phyloP scores from a whole-genome alignment of 768 basidiomycete species.

The Dentipellis sp. region DNA sequence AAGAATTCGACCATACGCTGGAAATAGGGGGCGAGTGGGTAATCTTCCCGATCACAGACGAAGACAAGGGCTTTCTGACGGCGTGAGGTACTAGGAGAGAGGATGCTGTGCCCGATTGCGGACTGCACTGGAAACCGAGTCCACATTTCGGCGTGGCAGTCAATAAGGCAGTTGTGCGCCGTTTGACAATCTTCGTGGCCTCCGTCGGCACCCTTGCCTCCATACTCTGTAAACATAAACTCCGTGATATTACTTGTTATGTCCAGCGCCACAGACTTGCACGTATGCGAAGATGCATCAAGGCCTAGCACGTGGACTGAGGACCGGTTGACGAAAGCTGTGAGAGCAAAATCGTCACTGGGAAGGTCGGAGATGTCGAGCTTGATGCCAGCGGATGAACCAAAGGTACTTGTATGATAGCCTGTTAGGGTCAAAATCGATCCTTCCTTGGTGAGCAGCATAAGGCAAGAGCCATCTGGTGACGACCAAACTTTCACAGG shows the following conservation, averaged over 20 bases:
- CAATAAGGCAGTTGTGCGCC: slow-evolving; percentile 41
- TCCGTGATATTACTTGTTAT: slow-evolving; percentile 50
- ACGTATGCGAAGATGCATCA: slow-evolving; percentile 22
- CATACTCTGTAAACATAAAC: slow-evolving; percentile 43
- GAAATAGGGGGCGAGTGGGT: slow-evolving; percentile 34
- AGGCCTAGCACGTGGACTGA: slow-evolving; percentile 35
- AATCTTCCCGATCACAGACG: slow-evolving; percentile 29
- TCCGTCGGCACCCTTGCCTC: slow-evolving; percentile 14
- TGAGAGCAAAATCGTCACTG: slow-evolving; percentile 22
- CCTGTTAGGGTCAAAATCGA: slow-evolving; percentile 21
- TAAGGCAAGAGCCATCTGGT: slow-evolving; percentile 46
- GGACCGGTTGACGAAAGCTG: slow-evolving; percentile 35
- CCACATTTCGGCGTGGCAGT: slow-evolving; percentile 50
- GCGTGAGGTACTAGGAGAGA: slow-evolving; percentile 25
- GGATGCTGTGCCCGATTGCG: slow-evolving; percentile 38
- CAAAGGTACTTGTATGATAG: slow-evolving; percentile 52
- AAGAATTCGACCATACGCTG: slow-evolving; percentile 35
- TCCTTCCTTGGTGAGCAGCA: slow-evolving; percentile 23
- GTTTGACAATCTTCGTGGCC: slow-evolving; percentile 15
- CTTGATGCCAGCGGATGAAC: slow-evolving; percentile 34
- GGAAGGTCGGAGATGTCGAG: slow-evolving; percentile 24
- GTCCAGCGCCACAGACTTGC: slow-evolving; percentile 35
- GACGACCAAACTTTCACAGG: slow-evolving; percentile 33
- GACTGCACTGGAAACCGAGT: slow-evolving; percentile 50
- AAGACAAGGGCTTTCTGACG: slow-evolving; percentile 31